A percentile compares a stretch with the other conserved stretches of the same genome.
Conservation (phyloP, 768 basidiomycete genomes). For the Lactifluus volemus region DNA sequence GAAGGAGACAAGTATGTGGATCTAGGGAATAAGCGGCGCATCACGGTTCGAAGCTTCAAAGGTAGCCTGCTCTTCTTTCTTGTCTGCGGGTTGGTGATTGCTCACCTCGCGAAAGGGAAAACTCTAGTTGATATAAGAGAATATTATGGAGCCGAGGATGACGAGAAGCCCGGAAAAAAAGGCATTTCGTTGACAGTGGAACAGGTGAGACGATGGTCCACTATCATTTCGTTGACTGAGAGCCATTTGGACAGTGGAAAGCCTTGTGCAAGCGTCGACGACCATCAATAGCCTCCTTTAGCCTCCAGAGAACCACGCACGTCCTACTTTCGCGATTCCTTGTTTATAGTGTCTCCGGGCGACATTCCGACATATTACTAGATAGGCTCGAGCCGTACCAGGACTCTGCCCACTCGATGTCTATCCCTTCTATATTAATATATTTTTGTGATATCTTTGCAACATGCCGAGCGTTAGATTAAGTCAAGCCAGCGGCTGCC, state of each 20-base stretch:
- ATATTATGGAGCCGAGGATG: constrained; percentile 45
- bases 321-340: neutral
- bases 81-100: neutral
- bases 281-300: constrained; percentile 9
- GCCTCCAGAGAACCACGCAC: neutral
- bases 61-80: constrained; percentile 29
- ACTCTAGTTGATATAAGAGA: constrained; percentile 66
- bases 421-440: constrained; percentile 11
- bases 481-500: constrained; percentile 61
- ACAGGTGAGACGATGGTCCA: constrained; percentile 39
- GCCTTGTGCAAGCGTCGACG: constrained; percentile 3
- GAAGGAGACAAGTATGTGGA: constrained; percentile 52
- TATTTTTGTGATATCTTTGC: constrained; percentile 15
- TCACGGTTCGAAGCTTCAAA: constrained; percentile 44
- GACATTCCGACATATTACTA: neutral
- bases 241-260: constrained; percentile 27
- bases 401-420: neutral
- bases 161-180: constrained; percentile 73
- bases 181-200: constrained; percentile 60
- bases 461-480: constrained; percentile 3
- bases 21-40: constrained; percentile 65
- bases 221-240: neutral
- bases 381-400: neutral
- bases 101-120: constrained; percentile 31
- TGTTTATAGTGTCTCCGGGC: neutral